Conservation (phyloP, 495 filamentous ascomycete species). For the Aspergillus diversus region DNA sequence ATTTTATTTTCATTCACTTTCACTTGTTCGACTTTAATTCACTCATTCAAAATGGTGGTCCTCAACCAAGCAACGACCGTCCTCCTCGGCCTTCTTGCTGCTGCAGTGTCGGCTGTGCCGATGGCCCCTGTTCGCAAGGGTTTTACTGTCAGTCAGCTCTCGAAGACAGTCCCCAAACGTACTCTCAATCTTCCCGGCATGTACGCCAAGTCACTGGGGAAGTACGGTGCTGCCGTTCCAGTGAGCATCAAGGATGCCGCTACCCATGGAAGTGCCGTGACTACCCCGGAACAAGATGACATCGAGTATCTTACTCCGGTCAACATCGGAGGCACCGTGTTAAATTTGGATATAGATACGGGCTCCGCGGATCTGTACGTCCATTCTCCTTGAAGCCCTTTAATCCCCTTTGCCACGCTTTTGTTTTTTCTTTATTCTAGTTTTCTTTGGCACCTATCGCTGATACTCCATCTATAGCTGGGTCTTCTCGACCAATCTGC, state of each 20-base stretch:
- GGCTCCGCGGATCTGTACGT: slow-evolving; percentile 76
- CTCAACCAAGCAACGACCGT: slow-evolving; percentile 42
- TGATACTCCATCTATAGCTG: slow-evolving; percentile 33
- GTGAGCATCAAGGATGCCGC: slow-evolving; percentile 46
- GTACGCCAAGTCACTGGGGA: slow-evolving; percentile 44
- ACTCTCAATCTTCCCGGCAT: slow-evolving; percentile 45
- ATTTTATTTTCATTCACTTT: slow-evolving; percentile 2
- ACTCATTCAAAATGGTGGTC: slow-evolving; percentile 43
- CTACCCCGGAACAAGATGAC: slow-evolving; percentile 61
- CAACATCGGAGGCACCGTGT: slow-evolving; percentile 60
- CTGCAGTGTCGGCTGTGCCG: slow-evolving; percentile 40
- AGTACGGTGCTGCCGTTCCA: slow-evolving; percentile 51
- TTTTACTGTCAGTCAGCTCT: slow-evolving; percentile 48
- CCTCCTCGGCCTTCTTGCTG: slow-evolving; percentile 38
- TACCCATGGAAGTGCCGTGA: slow-evolving; percentile 50
- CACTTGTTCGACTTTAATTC: background rate
- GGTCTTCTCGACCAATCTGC: slow-evolving; percentile 57
- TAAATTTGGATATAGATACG: slow-evolving; percentile 76
- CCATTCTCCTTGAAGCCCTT: background rate
- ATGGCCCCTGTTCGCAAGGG: slow-evolving; percentile 30
- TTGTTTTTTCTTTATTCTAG: background rate
- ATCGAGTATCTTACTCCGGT: slow-evolving; percentile 70
- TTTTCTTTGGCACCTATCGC: background rate
- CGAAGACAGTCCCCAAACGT: slow-evolving; percentile 32
- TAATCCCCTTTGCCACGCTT: background rate